These are phyloP conservation scores for Hypoxylon perforatum DNA, from an alignment of 495 filamentous ascomycete species.

Conservation along the genomic window DNA sequence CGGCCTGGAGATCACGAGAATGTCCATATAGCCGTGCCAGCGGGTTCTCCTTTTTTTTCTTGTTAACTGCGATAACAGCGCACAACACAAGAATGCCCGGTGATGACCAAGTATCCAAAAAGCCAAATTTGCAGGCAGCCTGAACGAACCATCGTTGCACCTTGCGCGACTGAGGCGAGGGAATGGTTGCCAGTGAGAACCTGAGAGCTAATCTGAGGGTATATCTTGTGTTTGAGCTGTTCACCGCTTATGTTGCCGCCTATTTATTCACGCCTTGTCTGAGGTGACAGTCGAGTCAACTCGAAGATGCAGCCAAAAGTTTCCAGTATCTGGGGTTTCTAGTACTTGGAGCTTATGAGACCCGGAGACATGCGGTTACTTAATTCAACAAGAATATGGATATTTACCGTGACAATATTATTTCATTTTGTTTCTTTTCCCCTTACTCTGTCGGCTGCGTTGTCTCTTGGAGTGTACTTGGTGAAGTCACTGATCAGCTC, in stretches of 20 bases:
- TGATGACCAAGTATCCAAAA: constrained; percentile 71
- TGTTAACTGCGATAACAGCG: constrained; percentile 22
- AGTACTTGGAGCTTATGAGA: no score
- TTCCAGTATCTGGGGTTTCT: no score
- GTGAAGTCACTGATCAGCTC: no score
- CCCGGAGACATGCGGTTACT: no score
- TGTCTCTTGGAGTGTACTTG: no score
- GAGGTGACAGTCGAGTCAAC: no score
- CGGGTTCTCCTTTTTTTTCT: constrained; percentile 31
- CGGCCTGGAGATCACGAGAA: constrained; percentile 21
- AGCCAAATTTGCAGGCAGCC: constrained; percentile 73
- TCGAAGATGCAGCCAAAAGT: no score
- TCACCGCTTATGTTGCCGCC: not conserved
- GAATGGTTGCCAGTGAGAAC: constrained; percentile 67
- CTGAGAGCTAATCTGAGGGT: constrained; percentile 73
- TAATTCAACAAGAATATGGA: no score
- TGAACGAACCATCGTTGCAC: constrained; percentile 30
- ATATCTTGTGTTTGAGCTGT: constrained; percentile 22
- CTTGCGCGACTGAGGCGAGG: constrained; percentile 16
- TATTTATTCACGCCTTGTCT: not conserved
- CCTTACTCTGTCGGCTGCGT: no score
- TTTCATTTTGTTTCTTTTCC: no score
- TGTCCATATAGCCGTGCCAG: constrained; percentile 16
- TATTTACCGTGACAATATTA: no score
- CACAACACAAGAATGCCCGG: constrained; percentile 52